Base-by-base conservation (phyloP, 1,139 yeast genomes). In the Insectozyma bohioensis region DNA sequence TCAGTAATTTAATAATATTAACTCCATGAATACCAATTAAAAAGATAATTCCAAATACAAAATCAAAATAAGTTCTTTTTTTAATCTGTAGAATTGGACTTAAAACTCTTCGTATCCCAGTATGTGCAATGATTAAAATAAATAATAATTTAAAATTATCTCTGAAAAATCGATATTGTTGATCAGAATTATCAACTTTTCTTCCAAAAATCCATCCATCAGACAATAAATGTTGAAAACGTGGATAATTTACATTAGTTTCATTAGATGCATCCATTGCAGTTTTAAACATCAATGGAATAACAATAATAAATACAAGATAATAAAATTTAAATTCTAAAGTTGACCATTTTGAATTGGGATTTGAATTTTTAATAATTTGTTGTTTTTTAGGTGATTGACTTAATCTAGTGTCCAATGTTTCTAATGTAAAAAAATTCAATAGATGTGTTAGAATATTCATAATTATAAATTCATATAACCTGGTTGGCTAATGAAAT, bases 141-240 rank as follows among this genome's bases (percentile, higher is more conserved):
- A 67, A 54, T 32, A 94, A 61, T 34, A 84, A 55, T 8, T 78
- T 75, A 45, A 90, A 69, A 53, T 87, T 88, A 50, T 84, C 82
- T 47, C 98, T 72, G 55, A 94, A 88, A 49, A 88, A 86, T 19
- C 87, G 65, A 52, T 92, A 94, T 56, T 94, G 99, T 24, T 69
- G 68, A 54, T 94, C 99, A 4, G 95, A 83, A 54, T 90, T 90
- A 54, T 94, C 97, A 46, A 77, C 94, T 63, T 76, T 82, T 20
- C 94, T 60, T 2, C 90, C 88, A 45, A 80, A 78, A 44, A 85
- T 58, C 95, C 95, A 86, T 2, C 90, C 84, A 7, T 72, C 61
- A 27, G 80, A 71, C 37, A 92, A 65, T 28, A 80, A 61, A 34
- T 78, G 73, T 42, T 73, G 72, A 51, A 74, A 88, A 32, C 67